Base-by-base conservation (phyloP, 2,329 filamentous ascomycete species). In the Orbilia blumenaviensis region DNA sequence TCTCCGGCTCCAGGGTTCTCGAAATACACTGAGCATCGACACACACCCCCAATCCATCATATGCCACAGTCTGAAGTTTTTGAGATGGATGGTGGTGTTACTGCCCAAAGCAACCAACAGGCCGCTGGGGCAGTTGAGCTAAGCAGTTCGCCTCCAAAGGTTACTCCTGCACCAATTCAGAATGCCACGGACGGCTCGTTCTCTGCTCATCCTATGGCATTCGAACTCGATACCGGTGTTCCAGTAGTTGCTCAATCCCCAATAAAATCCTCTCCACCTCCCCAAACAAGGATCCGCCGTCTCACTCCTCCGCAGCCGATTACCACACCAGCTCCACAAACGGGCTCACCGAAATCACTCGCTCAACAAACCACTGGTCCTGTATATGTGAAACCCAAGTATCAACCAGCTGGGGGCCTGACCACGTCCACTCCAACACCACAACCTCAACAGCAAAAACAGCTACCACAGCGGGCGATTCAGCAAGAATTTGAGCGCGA, bases 61-160 rank as follows among this genome's bases (percentile, higher is more conserved):
- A 69, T 69, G 58, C 72, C 72, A 38, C 64, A 76, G 29, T 66
- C 58, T 6, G 72, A 76, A 25, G 48, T 76, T 21, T 76, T 76
- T 21, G 72, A 76, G 50, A 76, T 76, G 72, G 72, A 76, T 32
- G 72, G 56, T n/a, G 72, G 72, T 18, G 63, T 76, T 34, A 60
- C 42, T 5, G 21, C 42, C 1, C 48, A 64, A 23, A 42, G 9
- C 14, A 62, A 50, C 9, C 14, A 18, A 46, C 29, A 38, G 5
- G n/a, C 58, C 25, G 50, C 38, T 32, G 58, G 50, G 3, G 72
- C 64, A 9, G 16, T 76, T 25, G 72, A 76, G 21, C 14, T 76
- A 9, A 42, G 56, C 44, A 34, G 58, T 14, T 64, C 72, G 18
- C 50, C 64, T 50, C 56, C 66, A 52, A 66, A 64, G 18, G n/a